A percentile compares a stretch with the other conserved stretches of the same genome.
phyloP scores from a whole-genome alignment of 164 flowering plant species.

The Kingdonia uniflora region DNA sequence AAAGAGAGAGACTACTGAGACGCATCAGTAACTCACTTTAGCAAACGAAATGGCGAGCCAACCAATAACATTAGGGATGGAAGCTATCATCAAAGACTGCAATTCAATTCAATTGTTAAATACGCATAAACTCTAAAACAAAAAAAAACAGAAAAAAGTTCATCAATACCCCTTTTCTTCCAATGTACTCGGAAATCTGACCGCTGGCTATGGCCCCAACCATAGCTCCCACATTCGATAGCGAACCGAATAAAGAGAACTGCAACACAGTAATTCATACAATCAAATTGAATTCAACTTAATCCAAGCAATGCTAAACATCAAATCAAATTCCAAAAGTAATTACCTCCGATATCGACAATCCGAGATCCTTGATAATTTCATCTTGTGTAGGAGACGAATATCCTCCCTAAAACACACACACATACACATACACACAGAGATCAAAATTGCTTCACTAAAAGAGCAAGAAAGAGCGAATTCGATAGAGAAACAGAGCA shows the following conservation, averaged over 20 bases:
- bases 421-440: not conserved
- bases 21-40: constrained; percentile 29
- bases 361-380: constrained; percentile 39
- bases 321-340: not conserved
- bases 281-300: not conserved
- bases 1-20: not conserved
- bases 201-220: constrained; percentile 77
- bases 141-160: not conserved
- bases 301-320: not conserved
- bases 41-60: constrained; percentile 80
- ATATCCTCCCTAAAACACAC: constrained; percentile 38
- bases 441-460: not conserved
- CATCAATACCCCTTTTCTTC: constrained; percentile 52
- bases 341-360: constrained; percentile 49
- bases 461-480: not conserved
- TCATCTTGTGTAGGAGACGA: constrained; percentile 54
- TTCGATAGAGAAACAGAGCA: not conserved
- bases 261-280: constrained; percentile 11
- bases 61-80: constrained; percentile 76
- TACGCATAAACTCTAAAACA: not conserved
- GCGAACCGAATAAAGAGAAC: constrained; percentile 61
- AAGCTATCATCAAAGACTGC: constrained; percentile 69
- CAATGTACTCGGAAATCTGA: constrained; percentile 59
- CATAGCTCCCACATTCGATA: constrained; percentile 72
- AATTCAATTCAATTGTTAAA: constrained; percentile 4